Percentiles rank a stretch among this genome's conserved stretches.
phyloP scores from a whole-genome alignment of 2,329 filamentous ascomycete genomes.

The Aspergillus pseudoglaucus region DNA sequence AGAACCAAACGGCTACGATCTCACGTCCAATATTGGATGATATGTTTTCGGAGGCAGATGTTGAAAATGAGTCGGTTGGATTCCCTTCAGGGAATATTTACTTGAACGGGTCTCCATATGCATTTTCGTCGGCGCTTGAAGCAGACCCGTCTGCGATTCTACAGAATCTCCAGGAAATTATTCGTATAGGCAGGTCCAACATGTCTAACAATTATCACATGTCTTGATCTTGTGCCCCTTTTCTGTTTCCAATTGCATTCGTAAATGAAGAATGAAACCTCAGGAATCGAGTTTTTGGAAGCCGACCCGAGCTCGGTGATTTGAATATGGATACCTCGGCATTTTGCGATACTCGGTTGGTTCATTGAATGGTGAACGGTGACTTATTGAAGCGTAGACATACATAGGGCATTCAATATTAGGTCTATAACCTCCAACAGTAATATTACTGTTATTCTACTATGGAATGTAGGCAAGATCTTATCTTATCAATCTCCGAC shows the following conservation, averaged over 20 bases:
- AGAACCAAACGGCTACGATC: neutral
- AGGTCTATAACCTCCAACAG: too few relatives aligned
- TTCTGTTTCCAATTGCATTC: too few relatives aligned
- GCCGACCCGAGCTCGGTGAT: neutral
- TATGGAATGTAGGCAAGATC: too few relatives aligned
- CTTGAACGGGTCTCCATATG: neutral
- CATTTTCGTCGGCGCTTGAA: neutral
- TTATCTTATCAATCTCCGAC: too few relatives aligned
- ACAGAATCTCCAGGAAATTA: slow-evolving; percentile 4
- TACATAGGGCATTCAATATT: too few relatives aligned
- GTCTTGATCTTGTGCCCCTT: neutral
- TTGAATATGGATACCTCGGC: neutral
- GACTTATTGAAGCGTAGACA: too few relatives aligned
- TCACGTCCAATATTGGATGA: neutral
- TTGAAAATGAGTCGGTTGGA: neutral
- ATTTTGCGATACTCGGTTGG: too few relatives aligned
- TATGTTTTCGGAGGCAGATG: neutral
- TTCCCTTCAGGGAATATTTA: neutral
- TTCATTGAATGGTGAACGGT: too few relatives aligned
- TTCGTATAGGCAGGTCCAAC: neutral
- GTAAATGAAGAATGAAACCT: neutral
- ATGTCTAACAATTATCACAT: neutral
- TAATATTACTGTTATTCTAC: too few relatives aligned
- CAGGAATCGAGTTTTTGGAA: neutral
- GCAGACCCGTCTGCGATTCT: slow-evolving; percentile 1